Base-by-base conservation (phyloP, 805 yeast species). In the Barnettozyma sucrosica region DNA sequence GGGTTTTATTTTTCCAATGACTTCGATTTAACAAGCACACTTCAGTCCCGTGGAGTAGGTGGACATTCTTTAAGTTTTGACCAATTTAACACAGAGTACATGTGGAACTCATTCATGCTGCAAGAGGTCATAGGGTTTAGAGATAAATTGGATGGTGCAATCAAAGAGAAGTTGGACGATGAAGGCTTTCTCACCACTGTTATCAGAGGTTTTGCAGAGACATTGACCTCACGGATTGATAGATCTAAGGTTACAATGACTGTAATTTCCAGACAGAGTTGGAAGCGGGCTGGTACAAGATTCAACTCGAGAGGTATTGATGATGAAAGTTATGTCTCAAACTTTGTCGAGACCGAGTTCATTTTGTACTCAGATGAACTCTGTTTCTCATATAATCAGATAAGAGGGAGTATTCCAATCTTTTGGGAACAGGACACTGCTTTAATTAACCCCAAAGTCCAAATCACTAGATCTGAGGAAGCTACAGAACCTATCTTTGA, bases 341-440 rank as follows among this genome's bases (percentile, higher is more conserved):
- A 93, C 66, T 93, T 86, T 63, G 96, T 89, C 25, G 97, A 89
- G 61, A 89, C 98, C 0, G 99, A 93, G 63, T 76, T 87, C 36
- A 83, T 93, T 30, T 70, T 83, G 62, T 77, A 79, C 72, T 69
- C 72, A 61, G 59, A 66, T 57, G 59, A 68, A 61, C 59, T 77
- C 66, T 68, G 77, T 72, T 89, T 79, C 62, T 80, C 97, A 2
- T 90, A 83, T 64, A 77, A 85, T 1, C 96, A 90, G 65, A 80
- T 93, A n/a, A 75, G 99, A 63, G 99, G 99, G 10, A 85, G 95
- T 18, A 90, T 93, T 4, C 99, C 99, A 0, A 75, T 92, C 1
- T 93, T 93, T 59, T 93, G 99, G 99, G 99, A 93, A 64, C 99
- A 93, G 66, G 97, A 90, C 59, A 81, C 95, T 2, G 86, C 95